These are phyloP conservation scores for Aspergillus udagawae DNA, from an alignment of 2,329 filamentous ascomycete genomes.

Conservation along the genomic window DNA sequence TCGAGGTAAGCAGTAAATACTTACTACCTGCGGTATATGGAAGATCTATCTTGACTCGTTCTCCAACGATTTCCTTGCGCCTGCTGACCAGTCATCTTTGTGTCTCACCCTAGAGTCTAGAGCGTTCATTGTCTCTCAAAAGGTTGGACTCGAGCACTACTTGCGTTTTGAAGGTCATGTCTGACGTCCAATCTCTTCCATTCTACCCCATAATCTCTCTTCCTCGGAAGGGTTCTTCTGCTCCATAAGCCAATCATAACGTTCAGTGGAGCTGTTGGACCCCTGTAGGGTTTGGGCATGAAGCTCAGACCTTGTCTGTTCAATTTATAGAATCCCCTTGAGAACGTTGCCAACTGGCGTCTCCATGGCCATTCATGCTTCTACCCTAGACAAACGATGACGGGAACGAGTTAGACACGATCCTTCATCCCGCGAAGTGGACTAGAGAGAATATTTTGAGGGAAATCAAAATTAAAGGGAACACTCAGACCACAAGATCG, in stretches of 20 bases:
- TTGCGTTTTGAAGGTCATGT: not conserved
- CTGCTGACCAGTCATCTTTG: not conserved
- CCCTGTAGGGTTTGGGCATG: not conserved
- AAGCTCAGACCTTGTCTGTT: not conserved
- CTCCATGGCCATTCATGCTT: not conserved
- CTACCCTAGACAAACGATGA: not conserved
- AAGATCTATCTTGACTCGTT: not conserved
- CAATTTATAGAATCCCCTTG: not conserved
- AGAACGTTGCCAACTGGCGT: not conserved
- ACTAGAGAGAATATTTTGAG: not conserved
- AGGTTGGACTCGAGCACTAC: not conserved
- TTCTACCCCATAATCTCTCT: not conserved
- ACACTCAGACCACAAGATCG: not conserved
- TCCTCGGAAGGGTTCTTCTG: not conserved
- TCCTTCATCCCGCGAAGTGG: not conserved
- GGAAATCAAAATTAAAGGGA: not conserved
- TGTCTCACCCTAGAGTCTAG: not conserved
- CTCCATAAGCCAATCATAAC: not conserved
- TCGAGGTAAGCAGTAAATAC: not conserved
- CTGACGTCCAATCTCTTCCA: not conserved
- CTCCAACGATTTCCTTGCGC: not conserved
- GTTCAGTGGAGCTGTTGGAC: not conserved
- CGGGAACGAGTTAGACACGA: not conserved
- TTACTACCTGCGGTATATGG: not conserved
- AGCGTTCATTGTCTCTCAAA: not conserved